Conservation (phyloP, 768 basidiomycete species). For the Trametes coccinea region DNA sequence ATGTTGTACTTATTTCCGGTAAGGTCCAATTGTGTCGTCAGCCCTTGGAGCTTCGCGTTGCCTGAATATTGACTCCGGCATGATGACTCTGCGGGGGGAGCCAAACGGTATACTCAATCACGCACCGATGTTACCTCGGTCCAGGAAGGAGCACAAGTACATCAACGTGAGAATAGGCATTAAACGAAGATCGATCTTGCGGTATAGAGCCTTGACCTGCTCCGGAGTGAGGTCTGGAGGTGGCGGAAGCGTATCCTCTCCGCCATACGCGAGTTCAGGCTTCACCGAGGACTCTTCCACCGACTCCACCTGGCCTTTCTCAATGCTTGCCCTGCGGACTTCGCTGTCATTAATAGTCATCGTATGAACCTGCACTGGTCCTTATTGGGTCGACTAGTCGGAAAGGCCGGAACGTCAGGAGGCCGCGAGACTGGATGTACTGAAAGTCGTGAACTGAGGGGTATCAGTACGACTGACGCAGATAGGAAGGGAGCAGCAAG, state of each 20-base stretch:
- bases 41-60: conserved; percentile 42
- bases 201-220: conserved; percentile 39
- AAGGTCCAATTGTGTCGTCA: conserved; percentile 54
- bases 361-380: neutral
- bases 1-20: conserved; percentile 64
- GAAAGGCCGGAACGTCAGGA: too few species aligned
- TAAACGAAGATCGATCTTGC: conserved; percentile 33
- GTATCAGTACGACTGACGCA: neutral
- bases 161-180: conserved; percentile 37
- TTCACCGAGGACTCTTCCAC: conserved; percentile 4
- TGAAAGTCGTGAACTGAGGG: neutral
- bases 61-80: conserved; percentile 5
- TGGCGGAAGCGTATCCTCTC: conserved; percentile 11
- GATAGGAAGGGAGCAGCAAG: conserved; percentile 1
- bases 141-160: conserved; percentile 34
- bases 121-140: conserved; percentile 32
- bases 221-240: conserved; percentile 24
- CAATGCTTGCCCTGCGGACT: neutral
- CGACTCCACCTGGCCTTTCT: conserved; percentile 1
- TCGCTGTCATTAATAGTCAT: neutral
- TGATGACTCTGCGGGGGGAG: too few species aligned
- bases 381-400: too few species aligned
- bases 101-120: neutral
- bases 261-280: conserved; percentile 11
- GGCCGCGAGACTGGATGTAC: too few species aligned